Percentiles rank a stretch among this genome's conserved stretches.
phyloP scores from a whole-genome alignment of 1,284 basidiomycete genomes.

The Malassezia cuniculi region DNA sequence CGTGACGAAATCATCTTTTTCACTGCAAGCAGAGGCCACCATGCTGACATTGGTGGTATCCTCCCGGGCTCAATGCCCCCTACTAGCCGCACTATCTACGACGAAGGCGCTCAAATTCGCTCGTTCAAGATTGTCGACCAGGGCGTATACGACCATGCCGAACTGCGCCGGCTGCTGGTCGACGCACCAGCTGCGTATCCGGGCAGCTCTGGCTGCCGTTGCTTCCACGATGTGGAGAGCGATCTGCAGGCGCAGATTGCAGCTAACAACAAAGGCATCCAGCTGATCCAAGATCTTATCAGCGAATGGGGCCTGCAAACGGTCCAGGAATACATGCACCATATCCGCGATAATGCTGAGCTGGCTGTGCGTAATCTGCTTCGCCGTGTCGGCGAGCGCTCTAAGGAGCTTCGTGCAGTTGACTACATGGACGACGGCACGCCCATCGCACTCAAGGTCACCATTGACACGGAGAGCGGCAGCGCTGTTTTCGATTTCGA shows the following conservation, averaged over 20 bases:
- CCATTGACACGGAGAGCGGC: constrained; percentile 63
- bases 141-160: constrained; percentile 66
- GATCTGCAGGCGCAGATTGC: constrained; percentile 92
- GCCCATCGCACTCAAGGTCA: constrained; percentile 65
- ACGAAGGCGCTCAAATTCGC: constrained; percentile 83
- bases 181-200: constrained; percentile 68
- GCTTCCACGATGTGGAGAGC: constrained; percentile 69
- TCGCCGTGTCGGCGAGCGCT: constrained; percentile 56
- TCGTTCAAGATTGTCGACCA: constrained; percentile 82
- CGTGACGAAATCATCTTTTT: constrained; percentile 71
- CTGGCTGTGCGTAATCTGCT: constrained; percentile 71
- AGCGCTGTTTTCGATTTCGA: constrained; percentile 78
- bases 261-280: constrained; percentile 78
- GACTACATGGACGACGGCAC: constrained; percentile 48
- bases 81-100: constrained; percentile 71
- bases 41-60: constrained; percentile 58
- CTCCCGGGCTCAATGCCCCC: constrained; percentile 84
- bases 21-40: constrained; percentile 67
- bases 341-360: constrained; percentile 78
- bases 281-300: constrained; percentile 53
- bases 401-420: constrained; percentile 57
- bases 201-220: constrained; percentile 45
- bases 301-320: constrained; percentile 71
- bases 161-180: constrained; percentile 64
- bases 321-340: constrained; percentile 54